A percentile compares a stretch with the other conserved stretches of the same genome.
Conservation (phyloP, 2,329 filamentous ascomycete species). For the Stagonosporopsis rhizophila region DNA sequence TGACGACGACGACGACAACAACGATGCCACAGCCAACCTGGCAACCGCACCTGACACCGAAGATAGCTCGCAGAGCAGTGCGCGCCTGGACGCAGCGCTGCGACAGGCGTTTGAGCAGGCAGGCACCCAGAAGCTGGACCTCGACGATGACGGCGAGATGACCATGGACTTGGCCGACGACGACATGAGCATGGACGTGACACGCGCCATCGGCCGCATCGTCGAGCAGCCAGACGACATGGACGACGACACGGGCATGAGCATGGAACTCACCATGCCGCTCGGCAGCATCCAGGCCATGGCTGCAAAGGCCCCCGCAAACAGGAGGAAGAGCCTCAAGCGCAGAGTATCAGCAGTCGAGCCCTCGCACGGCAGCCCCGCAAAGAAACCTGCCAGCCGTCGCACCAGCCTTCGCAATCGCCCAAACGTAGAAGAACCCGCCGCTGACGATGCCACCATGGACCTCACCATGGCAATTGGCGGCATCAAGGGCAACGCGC, state of each 20-base stretch:
- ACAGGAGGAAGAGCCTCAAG: constrained; percentile 51
- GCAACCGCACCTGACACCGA: constrained; percentile 62
- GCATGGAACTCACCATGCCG: constrained; percentile 64
- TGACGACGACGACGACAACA: constrained; percentile 57
- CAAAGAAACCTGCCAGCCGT: constrained; percentile 44
- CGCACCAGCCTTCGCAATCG: constrained; percentile 50
- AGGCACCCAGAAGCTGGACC: constrained; percentile 71
- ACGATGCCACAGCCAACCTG: constrained; percentile 73
- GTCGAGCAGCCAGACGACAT: constrained; percentile 58
- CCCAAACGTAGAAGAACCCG: constrained; percentile 44
- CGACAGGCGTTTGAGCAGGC: constrained; percentile 77
- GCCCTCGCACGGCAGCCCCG: constrained; percentile 46
- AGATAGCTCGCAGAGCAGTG: constrained; percentile 70
- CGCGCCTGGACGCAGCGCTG: constrained; percentile 77
- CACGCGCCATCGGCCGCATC: constrained; percentile 81
- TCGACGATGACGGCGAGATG: constrained; percentile 61
- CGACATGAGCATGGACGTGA: constrained; percentile 95
- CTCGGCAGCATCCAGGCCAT: constrained; percentile 58
- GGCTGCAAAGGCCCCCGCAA: constrained; percentile 33
- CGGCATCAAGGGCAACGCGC: constrained; percentile 37
- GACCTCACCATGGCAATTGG: constrained; percentile 50
- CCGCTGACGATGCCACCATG: constrained; percentile 52
- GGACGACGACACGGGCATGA: constrained; percentile 54
- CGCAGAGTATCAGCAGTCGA: constrained; percentile 52
- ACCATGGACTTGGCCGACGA: constrained; percentile 62